These are phyloP conservation scores for Sarocladium kiliense DNA, from an alignment of 2,329 filamentous ascomycete genomes.

Conservation along the genomic window DNA sequence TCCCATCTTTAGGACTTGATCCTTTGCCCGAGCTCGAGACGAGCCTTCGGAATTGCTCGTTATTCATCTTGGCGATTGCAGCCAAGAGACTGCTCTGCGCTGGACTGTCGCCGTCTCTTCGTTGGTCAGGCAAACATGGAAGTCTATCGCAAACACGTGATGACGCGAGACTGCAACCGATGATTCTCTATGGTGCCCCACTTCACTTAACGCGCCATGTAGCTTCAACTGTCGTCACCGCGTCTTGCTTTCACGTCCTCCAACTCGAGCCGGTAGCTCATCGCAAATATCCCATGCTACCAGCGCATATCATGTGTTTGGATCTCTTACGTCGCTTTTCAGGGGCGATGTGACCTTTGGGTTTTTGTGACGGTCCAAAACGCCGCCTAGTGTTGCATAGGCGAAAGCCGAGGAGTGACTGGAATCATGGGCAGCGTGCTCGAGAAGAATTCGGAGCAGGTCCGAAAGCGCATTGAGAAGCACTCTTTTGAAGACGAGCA, in stretches of 20 bases:
- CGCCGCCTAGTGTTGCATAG: not conserved
- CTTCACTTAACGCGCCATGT: constrained; percentile 12
- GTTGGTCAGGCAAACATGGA: not conserved
- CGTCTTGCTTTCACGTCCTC: not conserved
- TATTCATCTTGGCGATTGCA: constrained; percentile 64
- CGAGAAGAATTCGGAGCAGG: constrained; percentile 57
- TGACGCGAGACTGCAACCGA: constrained; percentile 9
- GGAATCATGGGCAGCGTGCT: constrained; percentile 52
- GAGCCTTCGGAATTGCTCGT: constrained; percentile 86
- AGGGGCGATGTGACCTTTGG: not conserved
- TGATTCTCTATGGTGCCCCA: not conserved
- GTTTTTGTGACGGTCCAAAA: not conserved
- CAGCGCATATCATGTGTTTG: not conserved
- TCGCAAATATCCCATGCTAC: not conserved
- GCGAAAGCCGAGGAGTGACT: not conserved
- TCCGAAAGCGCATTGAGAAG: constrained; percentile 56
- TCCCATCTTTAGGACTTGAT: constrained; percentile 37
- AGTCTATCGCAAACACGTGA: constrained; percentile 4
- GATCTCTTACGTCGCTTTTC: not conserved
- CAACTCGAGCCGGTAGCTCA: not conserved
- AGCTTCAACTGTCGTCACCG: not conserved
- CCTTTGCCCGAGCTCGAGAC: constrained; percentile 43
- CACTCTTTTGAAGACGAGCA: constrained; percentile 75
- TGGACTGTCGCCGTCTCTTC: not conserved
- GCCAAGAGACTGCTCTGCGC: not conserved